Conservation (phyloP, 176 grass and related monocot species). For the Tillandsia leiboldiana region DNA sequence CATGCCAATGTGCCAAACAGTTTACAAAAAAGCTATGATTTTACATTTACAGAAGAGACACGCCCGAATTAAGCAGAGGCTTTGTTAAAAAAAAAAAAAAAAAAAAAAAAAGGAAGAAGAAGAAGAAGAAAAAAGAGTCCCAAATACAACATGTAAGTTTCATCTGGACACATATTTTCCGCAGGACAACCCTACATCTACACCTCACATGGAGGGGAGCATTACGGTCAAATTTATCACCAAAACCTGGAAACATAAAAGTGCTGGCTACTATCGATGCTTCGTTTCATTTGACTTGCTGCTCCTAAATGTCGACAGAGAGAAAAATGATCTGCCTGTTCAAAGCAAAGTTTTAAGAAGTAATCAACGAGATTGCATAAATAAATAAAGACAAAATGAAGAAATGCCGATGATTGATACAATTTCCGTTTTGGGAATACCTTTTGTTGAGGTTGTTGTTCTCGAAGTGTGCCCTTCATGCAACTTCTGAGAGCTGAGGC, state of each 20-base stretch:
- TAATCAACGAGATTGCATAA: slow-evolving; percentile 9
- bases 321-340: slow-evolving; percentile 97
- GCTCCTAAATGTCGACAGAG: slow-evolving; percentile 97
- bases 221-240: slow-evolving; percentile 13
- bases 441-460: slow-evolving; percentile 53
- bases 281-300: slow-evolving; percentile 85
- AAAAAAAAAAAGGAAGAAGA: not conserved
- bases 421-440: slow-evolving; percentile 21
- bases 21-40: not conserved
- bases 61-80: not conserved
- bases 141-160: slow-evolving; percentile 30
- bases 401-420: not conserved
- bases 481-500: slow-evolving; percentile 48
- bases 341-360: slow-evolving; percentile 18
- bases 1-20: slow-evolving; percentile 1
- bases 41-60: not conserved
- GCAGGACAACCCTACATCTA: slow-evolving; percentile 53
- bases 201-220: slow-evolving; percentile 3
- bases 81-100: slow-evolving; percentile 1
- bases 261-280: slow-evolving; percentile 50
- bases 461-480: slow-evolving; percentile 37
- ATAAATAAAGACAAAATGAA: not conserved
- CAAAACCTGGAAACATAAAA: slow-evolving; percentile 7
- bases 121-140: slow-evolving; percentile 22
- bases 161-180: slow-evolving; percentile 29